Evolutionary conservation across 352 stramenopile species (phyloP), one percentile per base, ranked within the genome.

Genomic region (Pythium rishiriense): DNA sequence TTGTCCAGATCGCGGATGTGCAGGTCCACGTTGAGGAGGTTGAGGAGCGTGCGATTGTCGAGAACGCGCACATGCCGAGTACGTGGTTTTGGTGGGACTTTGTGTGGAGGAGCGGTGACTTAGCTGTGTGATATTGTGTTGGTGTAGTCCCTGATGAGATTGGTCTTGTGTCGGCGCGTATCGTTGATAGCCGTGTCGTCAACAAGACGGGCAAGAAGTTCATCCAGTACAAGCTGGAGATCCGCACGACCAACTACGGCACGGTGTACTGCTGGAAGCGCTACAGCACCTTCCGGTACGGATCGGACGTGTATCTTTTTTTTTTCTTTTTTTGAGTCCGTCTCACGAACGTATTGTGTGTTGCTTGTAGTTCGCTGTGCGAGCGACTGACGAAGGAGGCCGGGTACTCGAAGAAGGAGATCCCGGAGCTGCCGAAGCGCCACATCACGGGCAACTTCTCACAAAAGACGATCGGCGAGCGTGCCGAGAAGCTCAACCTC

Each of bases 151-250:
- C 87, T 1, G 81, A 92, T 53, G 87, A 95, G 62, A 95, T 95
- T 45, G 71, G 72, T 54, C 68, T 96, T 8, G 83, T 91, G 29
- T 87, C 87, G 39, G 87, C 85, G 33, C 83, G 85, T 26, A 94
- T 96, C 39, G 84, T 93, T 22, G 85, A 96, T 70, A 91, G 79
- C 63, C 84, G 85, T 48, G 83, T 96, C 58, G 79, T 94, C 49
- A 93, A 92, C 61, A 80, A 78, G 42, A 91, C 78, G 37, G 82
- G 82, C 62, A 92, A 91, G 65, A 94, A 94, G 68, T 96, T 93
- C 56, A 92, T 96, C 52, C 85, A 96, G 73, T 96, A 96, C 79
- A 93, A 96, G 68, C 70, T 96, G 41, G 85, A 96, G 73, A 91
- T 96, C 67, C 75, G 81, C 62, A 96, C 87, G 51, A 88, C 68